A percentile compares a stretch with the other conserved stretches of the same genome.
These are phyloP conservation scores for Xerocomus potaroensis DNA, from an alignment of 768 basidiomycete genomes.

Conservation along the genomic window DNA sequence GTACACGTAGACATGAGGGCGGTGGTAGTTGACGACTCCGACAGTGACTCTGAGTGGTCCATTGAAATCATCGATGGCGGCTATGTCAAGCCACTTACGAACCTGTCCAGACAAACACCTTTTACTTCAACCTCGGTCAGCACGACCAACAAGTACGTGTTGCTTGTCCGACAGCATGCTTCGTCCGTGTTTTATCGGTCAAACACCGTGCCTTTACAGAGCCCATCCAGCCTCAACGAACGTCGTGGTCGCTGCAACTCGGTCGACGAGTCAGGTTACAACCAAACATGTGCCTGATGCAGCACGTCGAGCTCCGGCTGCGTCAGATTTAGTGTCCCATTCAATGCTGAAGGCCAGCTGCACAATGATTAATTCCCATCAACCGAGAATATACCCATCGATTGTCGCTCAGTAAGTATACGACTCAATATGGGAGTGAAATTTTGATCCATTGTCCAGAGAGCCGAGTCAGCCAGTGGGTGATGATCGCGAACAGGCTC, in stretches of 20 bases:
- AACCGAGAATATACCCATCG: neutral
- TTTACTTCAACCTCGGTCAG: neutral
- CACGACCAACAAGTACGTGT: slow-evolving; percentile 14
- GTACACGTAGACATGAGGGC: slow-evolving; percentile 14
- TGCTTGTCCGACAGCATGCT: slow-evolving; percentile 4
- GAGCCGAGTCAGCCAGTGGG: neutral
- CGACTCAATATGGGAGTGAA: neutral
- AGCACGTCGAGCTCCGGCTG: neutral
- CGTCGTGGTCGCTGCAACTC: neutral
- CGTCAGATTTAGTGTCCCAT: neutral
- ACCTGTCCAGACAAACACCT: slow-evolving; percentile 19
- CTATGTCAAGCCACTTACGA: slow-evolving; percentile 7
- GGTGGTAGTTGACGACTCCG: slow-evolving; percentile 12
- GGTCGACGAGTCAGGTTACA: neutral
- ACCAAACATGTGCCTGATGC: neutral
- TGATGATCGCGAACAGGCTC: neutral
- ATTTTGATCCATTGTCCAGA: slow-evolving; percentile 2
- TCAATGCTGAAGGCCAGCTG: neutral
- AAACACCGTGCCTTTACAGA: slow-evolving; percentile 9
- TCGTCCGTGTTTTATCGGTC: slow-evolving; percentile 10
- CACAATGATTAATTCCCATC: neutral
- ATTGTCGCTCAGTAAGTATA: slow-evolving; percentile 11
- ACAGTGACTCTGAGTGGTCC: slow-evolving; percentile 26
- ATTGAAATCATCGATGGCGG: slow-evolving; percentile 29
- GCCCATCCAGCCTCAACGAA: slow-evolving; percentile 18